Percentiles rank a stretch among this genome's conserved stretches.
These are phyloP conservation scores for Vaccinium macrocarpon DNA, from an alignment of 148 eudicot species.

Conservation along the genomic window DNA sequence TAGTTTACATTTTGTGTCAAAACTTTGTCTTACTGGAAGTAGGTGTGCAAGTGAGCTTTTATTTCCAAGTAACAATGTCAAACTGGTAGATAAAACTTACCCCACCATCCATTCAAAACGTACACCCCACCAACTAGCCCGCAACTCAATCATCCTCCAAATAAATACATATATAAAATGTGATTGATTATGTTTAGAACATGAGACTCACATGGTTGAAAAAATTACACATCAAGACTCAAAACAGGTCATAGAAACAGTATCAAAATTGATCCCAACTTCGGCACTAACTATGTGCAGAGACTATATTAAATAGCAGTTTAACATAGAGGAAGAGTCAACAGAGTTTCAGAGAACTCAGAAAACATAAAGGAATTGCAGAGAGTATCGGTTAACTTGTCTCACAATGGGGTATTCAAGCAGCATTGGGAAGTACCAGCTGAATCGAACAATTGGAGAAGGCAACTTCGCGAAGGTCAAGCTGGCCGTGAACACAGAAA, in stretches of 20 bases:
- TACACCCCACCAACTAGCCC: not conserved
- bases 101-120: not conserved
- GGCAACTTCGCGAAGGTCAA: conserved; percentile 58
- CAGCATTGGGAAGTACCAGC: conserved; percentile 53
- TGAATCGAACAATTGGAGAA: conserved; percentile 46
- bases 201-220: not conserved
- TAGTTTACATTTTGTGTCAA: too few relatives aligned
- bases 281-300: not conserved
- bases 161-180: not conserved
- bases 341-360: not conserved
- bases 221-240: not conserved
- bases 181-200: not conserved
- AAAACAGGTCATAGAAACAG: not conserved
- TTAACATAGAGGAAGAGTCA: not conserved
- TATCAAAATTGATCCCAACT: not conserved
- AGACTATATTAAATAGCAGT: not conserved
- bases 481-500: conserved; percentile 32
- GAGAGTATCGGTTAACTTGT: not conserved
- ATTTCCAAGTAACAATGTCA: not conserved
- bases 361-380: not conserved
- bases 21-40: too few relatives aligned
- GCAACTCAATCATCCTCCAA: not conserved
- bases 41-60: not conserved
- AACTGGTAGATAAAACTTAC: not conserved
- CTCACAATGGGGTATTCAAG: conserved; percentile 31